Evolutionary conservation across 2,329 filamentous ascomycete genomes (phyloP), one percentile per base, ranked within the genome.

Genomic region (Sclerotinia trifoliorum): DNA sequence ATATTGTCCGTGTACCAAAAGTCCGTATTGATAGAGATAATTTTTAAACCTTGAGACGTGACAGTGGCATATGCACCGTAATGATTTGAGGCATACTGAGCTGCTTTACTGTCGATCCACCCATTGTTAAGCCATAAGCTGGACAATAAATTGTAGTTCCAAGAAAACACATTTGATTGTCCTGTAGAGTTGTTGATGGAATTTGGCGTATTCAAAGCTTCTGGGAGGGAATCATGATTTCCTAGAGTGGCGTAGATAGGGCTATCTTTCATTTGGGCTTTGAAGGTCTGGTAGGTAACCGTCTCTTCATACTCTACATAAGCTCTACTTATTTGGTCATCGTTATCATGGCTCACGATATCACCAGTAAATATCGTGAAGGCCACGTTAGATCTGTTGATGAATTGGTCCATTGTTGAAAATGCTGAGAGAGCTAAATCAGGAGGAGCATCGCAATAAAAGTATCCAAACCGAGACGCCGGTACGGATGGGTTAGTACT

Each of bases 311-410:
- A 76, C 13, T 74, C 70, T 5, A 77, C 73, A 46, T 77, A 77
- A 6, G 69, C 74, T 55, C 64, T 68, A 21, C 73, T 74, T 10
- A 77, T 64, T 51, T 73, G 64, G 52, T 77, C 74, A 35, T 75
- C 56, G 17, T 65, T 63, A 24, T 71, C 76, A 48, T 78, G 76
- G 63, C 72, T 74, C 24, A 78, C 76, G 24, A 77, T 73, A 67
- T 78, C 76, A 44, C 76, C 76, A 24, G 75, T 77, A 64, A 75
- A 77, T 15, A 77, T 75, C 19, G 73, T 70, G 54, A 77, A 77
- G n/a, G 69, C 68, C 29, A 77, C 54, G 24, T 19, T 51, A 24
- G 64, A 56, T 24, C 65, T 63, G n/a, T 63, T 66, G 21, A 67
- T 58, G 32, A 69, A 66, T 35, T 67, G 55, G 35, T 69, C 68